These are phyloP conservation scores for Pseudonitzschia delicatissima DNA, from an alignment of 108 stramenopile species.

Conservation along the genomic window DNA sequence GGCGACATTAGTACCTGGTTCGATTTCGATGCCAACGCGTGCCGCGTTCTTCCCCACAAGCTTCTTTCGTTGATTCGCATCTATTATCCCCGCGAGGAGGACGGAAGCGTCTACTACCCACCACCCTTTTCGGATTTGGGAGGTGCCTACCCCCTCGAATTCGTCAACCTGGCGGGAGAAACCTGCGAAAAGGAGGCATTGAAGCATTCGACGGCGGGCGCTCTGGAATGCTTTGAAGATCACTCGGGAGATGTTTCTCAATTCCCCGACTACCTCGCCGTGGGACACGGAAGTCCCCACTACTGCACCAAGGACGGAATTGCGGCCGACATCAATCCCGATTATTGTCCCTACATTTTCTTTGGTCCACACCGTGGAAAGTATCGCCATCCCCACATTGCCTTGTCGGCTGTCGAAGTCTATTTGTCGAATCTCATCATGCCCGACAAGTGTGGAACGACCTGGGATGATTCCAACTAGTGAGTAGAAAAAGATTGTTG, in stretches of 20 bases:
- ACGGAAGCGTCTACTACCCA: background rate
- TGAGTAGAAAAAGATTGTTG: too few species aligned
- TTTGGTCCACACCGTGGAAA: constrained; percentile 5
- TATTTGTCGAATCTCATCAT: background rate
- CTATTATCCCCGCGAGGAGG: constrained; percentile 3
- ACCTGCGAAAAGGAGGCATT: background rate
- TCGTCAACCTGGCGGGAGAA: background rate
- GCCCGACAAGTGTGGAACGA: constrained; percentile 4
- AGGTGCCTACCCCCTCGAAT: constrained; percentile 1
- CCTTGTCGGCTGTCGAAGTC: background rate
- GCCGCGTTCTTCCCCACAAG: background rate
- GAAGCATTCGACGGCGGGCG: background rate
- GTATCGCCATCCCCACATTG: constrained; percentile 4
- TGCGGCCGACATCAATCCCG: background rate
- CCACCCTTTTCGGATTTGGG: constrained; percentile 1
- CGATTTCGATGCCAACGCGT: background rate
- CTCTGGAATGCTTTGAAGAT: background rate
- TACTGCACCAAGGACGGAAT: constrained; percentile 10
- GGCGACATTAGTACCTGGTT: too few species aligned
- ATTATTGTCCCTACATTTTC: constrained; percentile 4
- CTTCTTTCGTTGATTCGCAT: background rate
- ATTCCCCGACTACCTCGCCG: background rate
- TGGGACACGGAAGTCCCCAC: constrained; percentile 3
- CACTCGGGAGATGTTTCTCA: background rate
- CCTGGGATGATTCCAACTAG: constrained; percentile 12